A percentile compares a stretch with the other conserved stretches of the same genome.
Evolutionary conservation across 345 rosid genomes (phyloP).

Genomic region (Mercurialis annua): DNA sequence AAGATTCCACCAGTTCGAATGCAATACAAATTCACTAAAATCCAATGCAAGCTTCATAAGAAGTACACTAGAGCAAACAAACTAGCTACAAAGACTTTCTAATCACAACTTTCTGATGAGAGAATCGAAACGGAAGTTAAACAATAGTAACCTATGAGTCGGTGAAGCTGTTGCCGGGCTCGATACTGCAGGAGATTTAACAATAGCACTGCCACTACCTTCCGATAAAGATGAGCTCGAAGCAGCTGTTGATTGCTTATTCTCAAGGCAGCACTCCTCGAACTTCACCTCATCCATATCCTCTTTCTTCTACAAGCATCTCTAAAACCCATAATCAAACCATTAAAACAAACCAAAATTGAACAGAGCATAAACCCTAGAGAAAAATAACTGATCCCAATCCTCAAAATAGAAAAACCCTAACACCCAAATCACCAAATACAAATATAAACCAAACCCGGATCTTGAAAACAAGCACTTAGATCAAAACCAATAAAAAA

Average conservation of each 20-base stretch:
- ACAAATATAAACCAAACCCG: constrained; percentile 33
- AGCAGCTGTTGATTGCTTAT: constrained; percentile 72
- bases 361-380: neutral
- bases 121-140: neutral
- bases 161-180: constrained; percentile 72
- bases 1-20: constrained; percentile 6
- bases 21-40: neutral
- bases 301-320: constrained; percentile 40
- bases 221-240: constrained; percentile 74
- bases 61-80: neutral
- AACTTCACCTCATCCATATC: constrained; percentile 50
- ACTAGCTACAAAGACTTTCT: neutral
- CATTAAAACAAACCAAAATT: neutral
- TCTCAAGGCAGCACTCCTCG: constrained; percentile 76
- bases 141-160: constrained; percentile 42
- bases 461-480: constrained; percentile 48
- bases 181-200: constrained; percentile 65
- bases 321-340: constrained; percentile 39
- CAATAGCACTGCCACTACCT: constrained; percentile 60
- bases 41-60: neutral
- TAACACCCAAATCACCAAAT: constrained; percentile 23
- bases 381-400: constrained; percentile 12
- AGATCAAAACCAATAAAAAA: constrained; percentile 25
- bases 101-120: neutral
- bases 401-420: constrained; percentile 14